Evolutionary conservation across 2,329 filamentous ascomycete genomes (phyloP), one percentile per base, ranked within the genome.

Genomic region (Nothopassalora personata): DNA sequence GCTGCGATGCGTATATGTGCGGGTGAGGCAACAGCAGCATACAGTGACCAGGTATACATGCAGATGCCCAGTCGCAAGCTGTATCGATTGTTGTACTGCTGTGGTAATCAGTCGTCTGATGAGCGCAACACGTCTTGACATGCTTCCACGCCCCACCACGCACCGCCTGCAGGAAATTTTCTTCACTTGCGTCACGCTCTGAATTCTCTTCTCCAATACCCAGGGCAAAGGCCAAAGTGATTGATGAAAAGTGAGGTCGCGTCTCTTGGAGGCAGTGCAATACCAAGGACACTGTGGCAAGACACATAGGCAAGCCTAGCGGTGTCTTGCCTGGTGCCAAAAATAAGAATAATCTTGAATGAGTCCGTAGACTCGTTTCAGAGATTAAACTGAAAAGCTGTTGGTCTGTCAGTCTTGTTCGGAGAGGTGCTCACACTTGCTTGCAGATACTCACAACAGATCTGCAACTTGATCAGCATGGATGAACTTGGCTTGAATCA

Each of bases 321-420:
- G 58, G 58, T 49, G 55, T 30, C 19, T 15, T 9, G 43, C 53
- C 58, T 10, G 39, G 47, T 54, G 43, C 31, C 61, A 63, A 63
- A 63, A 63, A 63, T 46, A 34, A 60, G 59, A 54, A 55, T 64
- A 64, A 64, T 64, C 60, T 56, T 57, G 53, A 64, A 62, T 57
- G 45, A 36, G 34, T 49, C 60, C 60, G 60, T 64, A 60, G 60
- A 49, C 34, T 33, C 55, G 60, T 64, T 62, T 62, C 60, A 64
- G 62, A 62, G 31, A 34, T 34, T 34, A 34, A 34, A 34, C 31
- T 34, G 31, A 34, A 34, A 34, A 34, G 31, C 23, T 23, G 23
- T 23, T 3, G 23, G 23, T 23, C 23, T 23, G 23, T 23, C 23
- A 23, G 23, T 23, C 2, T 23, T 23, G 23, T 23, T 23, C 23